phyloP scores from a whole-genome alignment of 2,329 filamentous ascomycete species.

The Cryphonectria carpinicola region DNA sequence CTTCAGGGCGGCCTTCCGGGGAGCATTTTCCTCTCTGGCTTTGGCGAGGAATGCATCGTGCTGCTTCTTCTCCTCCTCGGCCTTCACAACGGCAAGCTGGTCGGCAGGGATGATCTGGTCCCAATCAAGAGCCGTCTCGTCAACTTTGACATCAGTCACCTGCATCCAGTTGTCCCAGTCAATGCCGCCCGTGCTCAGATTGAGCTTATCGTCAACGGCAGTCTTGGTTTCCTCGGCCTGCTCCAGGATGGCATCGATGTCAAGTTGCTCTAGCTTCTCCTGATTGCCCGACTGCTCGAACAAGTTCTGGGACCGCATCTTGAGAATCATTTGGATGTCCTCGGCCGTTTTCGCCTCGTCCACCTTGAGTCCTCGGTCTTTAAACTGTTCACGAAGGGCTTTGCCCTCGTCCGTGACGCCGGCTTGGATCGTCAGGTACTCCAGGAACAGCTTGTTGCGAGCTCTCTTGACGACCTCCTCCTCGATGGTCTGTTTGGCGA shows the following conservation, averaged over 20 bases:
- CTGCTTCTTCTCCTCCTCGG: conserved; percentile 82
- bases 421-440: conserved; percentile 96
- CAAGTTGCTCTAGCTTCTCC: conserved; percentile 92
- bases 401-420: conserved; percentile 96
- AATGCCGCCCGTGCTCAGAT: conserved; percentile 83
- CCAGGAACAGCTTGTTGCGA: conserved; percentile 94
- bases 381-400: conserved; percentile 73
- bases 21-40: conserved; percentile 82
- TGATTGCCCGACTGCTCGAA: conserved; percentile 98
- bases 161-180: conserved; percentile 94
- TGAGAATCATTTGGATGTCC: conserved; percentile 94
- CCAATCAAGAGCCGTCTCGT: conserved; percentile 81
- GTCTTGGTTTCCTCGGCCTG: conserved; percentile 98
- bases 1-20: conserved; percentile 71
- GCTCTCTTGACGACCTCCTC: conserved; percentile 96
- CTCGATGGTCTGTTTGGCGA: conserved; percentile 97
- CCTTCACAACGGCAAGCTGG: conserved; percentile 85
- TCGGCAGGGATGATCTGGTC: conserved; percentile 98
- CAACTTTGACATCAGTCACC: conserved; percentile 96
- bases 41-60: conserved; percentile 82
- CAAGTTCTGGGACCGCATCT: conserved; percentile 98
- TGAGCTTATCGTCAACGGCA: conserved; percentile 89
- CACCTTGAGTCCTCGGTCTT: conserved; percentile 73
- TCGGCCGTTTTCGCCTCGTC: conserved; percentile 88
- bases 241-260: conserved; percentile 95